phyloP scores from a whole-genome alignment of 2,329 filamentous ascomycete genomes.

The Alternaria dauci region DNA sequence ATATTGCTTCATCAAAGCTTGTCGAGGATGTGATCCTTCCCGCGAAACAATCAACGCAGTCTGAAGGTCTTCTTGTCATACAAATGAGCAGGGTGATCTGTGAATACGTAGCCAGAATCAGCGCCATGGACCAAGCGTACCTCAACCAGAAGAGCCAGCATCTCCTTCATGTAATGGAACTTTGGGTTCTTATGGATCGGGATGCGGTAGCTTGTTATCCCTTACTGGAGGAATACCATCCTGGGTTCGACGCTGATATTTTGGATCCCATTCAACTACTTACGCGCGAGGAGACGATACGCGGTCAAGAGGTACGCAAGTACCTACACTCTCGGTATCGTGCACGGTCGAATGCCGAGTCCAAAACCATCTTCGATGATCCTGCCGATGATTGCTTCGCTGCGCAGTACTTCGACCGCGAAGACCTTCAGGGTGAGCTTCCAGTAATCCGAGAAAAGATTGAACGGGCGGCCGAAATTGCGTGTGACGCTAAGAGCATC shows the following conservation, averaged over 20 bases:
- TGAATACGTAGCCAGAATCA: slow-evolving; percentile 18
- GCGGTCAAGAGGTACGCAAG: slow-evolving; percentile 60
- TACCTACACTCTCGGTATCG: slow-evolving; percentile 57
- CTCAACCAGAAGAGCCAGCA: slow-evolving; percentile 59
- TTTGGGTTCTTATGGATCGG: slow-evolving; percentile 67
- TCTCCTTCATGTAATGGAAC: slow-evolving; percentile 63
- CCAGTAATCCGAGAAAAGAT: slow-evolving; percentile 48
- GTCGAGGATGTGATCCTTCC: slow-evolving; percentile 31
- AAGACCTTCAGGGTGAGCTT: slow-evolving; percentile 32
- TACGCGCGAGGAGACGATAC: slow-evolving; percentile 57
- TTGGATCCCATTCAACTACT: slow-evolving; percentile 66
- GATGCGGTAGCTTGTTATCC: slow-evolving; percentile 55
- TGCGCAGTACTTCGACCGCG: slow-evolving; percentile 55
- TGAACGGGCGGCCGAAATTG: slow-evolving; percentile 38
- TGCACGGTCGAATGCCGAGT: slow-evolving; percentile 10
- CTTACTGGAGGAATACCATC: slow-evolving; percentile 61
- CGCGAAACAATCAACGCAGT: slow-evolving; percentile 37
- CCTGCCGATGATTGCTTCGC: slow-evolving; percentile 57
- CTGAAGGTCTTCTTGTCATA: slow-evolving; percentile 4
- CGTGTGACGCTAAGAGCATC: slow-evolving; percentile 47
- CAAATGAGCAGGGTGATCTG: slow-evolving; percentile 54
- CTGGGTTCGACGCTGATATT: slow-evolving; percentile 59
- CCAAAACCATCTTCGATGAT: slow-evolving; percentile 59
- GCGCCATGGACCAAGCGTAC: slow-evolving; percentile 50
- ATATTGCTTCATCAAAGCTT: slow-evolving; percentile 21